Conservation (phyloP, 805 yeast species). For the Nakazawaea populi region DNA sequence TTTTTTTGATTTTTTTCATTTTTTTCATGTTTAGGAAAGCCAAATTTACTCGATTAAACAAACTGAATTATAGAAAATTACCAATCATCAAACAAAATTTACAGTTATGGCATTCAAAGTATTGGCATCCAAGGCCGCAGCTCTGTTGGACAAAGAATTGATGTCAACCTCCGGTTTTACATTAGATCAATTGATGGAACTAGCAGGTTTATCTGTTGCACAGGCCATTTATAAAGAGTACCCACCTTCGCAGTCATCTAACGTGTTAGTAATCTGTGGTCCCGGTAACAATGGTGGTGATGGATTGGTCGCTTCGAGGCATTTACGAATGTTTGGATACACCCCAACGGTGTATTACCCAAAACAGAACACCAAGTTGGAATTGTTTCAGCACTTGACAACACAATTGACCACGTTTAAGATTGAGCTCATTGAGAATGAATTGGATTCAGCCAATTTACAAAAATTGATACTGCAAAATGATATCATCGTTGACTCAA, state of each 20-base stretch:
- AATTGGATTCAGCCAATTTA: constrained; percentile 21
- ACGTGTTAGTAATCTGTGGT: constrained; percentile 73
- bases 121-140: constrained; percentile 54
- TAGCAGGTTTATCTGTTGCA: constrained; percentile 94
- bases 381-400: constrained; percentile 52
- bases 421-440: constrained; percentile 48
- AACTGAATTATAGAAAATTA: no score
- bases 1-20: no score
- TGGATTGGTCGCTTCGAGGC: constrained; percentile 94
- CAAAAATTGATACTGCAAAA: constrained; percentile 25
- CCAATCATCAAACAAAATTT: not conserved
- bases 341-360: constrained; percentile 79
- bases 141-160: constrained; percentile 74
- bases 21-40: no score
- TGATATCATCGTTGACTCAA: constrained; percentile 63
- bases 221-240: constrained; percentile 68
- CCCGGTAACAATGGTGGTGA: constrained; percentile 99
- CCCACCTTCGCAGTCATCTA: constrained; percentile 38
- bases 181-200: constrained; percentile 88
- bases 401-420: constrained; percentile 63
- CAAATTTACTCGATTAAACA: no score
- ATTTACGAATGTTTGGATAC: constrained; percentile 74
- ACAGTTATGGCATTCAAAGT: constrained; percentile 28
- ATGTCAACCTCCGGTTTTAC: constrained; percentile 84
- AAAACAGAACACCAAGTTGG: constrained; percentile 48